phyloP scores from a whole-genome alignment of 805 yeast genomes.

The Ogataea ganodermae region DNA sequence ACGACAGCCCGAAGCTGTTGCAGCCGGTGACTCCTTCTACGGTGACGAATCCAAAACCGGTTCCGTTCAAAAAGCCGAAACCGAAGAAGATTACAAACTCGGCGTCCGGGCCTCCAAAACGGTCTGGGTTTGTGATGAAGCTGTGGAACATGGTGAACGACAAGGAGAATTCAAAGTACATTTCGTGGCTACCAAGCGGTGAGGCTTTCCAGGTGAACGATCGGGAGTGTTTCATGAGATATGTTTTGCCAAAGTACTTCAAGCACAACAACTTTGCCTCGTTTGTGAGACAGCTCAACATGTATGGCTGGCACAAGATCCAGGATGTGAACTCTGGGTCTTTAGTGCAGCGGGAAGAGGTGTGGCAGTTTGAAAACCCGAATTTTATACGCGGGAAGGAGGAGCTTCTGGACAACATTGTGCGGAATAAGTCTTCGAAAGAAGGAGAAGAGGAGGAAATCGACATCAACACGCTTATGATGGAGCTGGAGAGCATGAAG shows the following conservation, averaged over 20 bases:
- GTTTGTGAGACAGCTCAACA: slow-evolving; percentile 92
- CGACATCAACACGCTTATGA: slow-evolving; percentile 56
- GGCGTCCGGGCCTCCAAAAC: slow-evolving; percentile 41
- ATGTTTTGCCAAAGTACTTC: slow-evolving; percentile 86
- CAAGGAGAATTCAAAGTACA: slow-evolving; percentile 62
- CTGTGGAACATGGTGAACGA: slow-evolving; percentile 97
- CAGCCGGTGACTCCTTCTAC: not conserved
- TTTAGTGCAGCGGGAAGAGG: slow-evolving; percentile 66
- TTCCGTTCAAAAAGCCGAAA: slow-evolving; percentile 30
- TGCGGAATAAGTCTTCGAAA: slow-evolving; percentile 62
- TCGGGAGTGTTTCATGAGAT: slow-evolving; percentile 81
- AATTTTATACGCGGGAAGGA: slow-evolving; percentile 76
- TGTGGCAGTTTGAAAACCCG: slow-evolving; percentile 87
- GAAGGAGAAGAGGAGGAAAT: slow-evolving; percentile 45
- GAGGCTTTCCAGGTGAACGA: slow-evolving; percentile 80
- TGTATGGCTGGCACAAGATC: slow-evolving; percentile 99
- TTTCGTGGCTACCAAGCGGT: slow-evolving; percentile 87
- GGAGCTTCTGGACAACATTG: slow-evolving; percentile 81
- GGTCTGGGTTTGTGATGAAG: slow-evolving; percentile 92
- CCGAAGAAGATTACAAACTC: slow-evolving; percentile 23
- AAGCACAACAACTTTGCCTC: slow-evolving; percentile 95
- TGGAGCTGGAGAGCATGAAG: slow-evolving; percentile 75
- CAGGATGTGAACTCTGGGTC: slow-evolving; percentile 88
- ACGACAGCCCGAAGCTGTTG: slow-evolving; percentile 14
- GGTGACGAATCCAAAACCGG: slow-evolving; percentile 2